phyloP scores from a whole-genome alignment of 225 moss, liverwort and hornwort species.

The Bryoerythrophyllum caledonicum region DNA sequence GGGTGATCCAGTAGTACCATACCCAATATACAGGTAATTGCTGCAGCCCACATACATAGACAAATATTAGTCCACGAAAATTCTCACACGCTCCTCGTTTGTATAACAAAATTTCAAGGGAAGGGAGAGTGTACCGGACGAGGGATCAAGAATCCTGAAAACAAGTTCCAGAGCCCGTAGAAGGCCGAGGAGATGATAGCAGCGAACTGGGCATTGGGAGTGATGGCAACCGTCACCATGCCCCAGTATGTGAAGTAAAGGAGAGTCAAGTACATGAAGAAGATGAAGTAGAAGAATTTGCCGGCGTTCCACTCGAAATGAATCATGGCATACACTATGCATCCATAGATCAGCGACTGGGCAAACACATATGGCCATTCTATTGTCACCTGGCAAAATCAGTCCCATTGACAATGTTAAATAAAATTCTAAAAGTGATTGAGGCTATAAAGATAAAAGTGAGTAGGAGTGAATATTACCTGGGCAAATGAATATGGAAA shows the following conservation, averaged over 20 bases:
- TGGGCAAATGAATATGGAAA: slow-evolving; percentile 87
- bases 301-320: slow-evolving; percentile 67
- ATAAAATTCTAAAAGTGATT: background rate
- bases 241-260: slow-evolving; percentile 93
- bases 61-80: background rate
- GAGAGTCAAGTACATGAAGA: slow-evolving; percentile 75
- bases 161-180: slow-evolving; percentile 92
- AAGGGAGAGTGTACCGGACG: slow-evolving; percentile 52
- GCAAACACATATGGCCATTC: slow-evolving; percentile 81
- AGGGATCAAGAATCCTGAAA: slow-evolving; percentile 82
- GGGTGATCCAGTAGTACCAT: slow-evolving; percentile 87
- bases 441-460: background rate
- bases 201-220: slow-evolving; percentile 73
- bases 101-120: background rate
- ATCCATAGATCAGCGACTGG: slow-evolving; percentile 54
- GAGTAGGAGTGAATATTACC: slow-evolving; percentile 35
- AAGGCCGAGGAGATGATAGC: slow-evolving; percentile 77
- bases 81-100: too few relatives aligned
- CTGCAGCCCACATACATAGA: slow-evolving; percentile 33
- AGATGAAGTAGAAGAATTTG: slow-evolving; percentile 68
- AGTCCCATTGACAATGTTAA: background rate
- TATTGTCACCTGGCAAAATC: slow-evolving; percentile 57
- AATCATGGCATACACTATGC: slow-evolving; percentile 65
- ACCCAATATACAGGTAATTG: slow-evolving; percentile 81
- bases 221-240: slow-evolving; percentile 80